Evolutionary conservation across 176 grass and related monocot genomes (phyloP).

Genomic region (Melocanna baccifera): DNA sequence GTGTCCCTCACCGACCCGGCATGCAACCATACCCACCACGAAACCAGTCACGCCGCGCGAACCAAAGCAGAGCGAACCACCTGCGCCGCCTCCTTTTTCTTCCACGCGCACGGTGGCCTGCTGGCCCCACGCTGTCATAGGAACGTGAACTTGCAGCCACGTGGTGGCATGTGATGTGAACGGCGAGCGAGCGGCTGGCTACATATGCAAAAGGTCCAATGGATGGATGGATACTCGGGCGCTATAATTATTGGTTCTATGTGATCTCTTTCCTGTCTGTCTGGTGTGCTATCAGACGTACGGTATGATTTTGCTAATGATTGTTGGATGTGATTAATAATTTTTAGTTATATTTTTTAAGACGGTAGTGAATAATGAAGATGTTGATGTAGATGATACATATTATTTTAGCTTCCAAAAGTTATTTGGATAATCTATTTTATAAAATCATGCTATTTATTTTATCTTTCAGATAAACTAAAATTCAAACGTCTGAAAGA

Average conservation of each 20-base stretch:
- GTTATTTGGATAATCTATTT: no score
- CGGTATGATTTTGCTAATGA: no score
- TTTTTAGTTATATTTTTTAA: no score
- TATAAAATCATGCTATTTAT: no score
- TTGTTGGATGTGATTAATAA: no score
- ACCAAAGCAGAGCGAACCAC: neutral
- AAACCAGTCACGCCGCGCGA: conserved; percentile 3
- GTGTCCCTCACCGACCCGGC: conserved; percentile 50
- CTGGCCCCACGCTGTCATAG: neutral
- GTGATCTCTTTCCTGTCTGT: neutral
- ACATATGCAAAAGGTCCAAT: neutral
- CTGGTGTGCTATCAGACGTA: neutral
- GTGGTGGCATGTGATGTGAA: neutral
- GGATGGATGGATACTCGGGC: neutral
- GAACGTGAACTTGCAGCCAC: neutral
- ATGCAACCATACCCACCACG: conserved; percentile 22
- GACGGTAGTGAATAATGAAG: no score
- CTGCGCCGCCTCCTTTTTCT: neutral
- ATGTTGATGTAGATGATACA: no score
- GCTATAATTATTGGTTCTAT: neutral
- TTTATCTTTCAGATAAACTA: no score
- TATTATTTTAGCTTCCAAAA: no score
- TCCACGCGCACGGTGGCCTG: neutral
- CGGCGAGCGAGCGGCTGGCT: neutral
- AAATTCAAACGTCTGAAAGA: no score